Evolutionary conservation across 139 green algal species (phyloP), one percentile per base, ranked within the genome.

Genomic region (Coccomyxa sp.): DNA sequence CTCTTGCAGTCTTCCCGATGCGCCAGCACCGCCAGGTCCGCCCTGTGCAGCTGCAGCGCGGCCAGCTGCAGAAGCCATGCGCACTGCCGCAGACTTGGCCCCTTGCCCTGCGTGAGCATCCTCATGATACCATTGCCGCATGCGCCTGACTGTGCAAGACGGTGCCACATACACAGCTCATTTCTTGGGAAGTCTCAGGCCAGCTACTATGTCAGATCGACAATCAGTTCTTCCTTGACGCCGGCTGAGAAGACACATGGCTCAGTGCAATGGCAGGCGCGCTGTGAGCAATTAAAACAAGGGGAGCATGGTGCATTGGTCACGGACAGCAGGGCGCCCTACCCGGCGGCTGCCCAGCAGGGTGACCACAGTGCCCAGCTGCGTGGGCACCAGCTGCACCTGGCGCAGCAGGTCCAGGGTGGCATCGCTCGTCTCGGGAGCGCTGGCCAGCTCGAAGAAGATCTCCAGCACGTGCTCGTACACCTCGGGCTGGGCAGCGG

Each of bases 381-480:
- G 76, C 34, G 36, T 35, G 18, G 71, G 73, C 24, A 89, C 38
- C n/a, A 54, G 33, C 24, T 79, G 77, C 38, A 82, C 68, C 18
- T 72, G 44, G 18, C 79, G 78, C 71, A 90, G 84, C 64, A 83
- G 72, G 14, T 77, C 68, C 44, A 90, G 80, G 40, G 70, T 84
- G 34, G 83, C 54, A 34, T 36, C 40, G 55, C 79, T 68, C 34
- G 78, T 89, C 16, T 85, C 78, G 9, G 68, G 41, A 1, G 70
- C 58, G 22, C 74, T 80, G 37, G 85, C 78, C 39, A 95, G 68
- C 2, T 70, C 34, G 44, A 89, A 87, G 38, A 95, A 36, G 68
- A 95, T 58, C 84, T 92, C 78, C 54, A 93, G 73, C 80, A 74
- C 74, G 71, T 92, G 81, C 70, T 92, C 90, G 37, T 86, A 92